These are phyloP conservation scores for Artomyces pyxidatus DNA, from an alignment of 768 basidiomycete genomes.

Conservation along the genomic window DNA sequence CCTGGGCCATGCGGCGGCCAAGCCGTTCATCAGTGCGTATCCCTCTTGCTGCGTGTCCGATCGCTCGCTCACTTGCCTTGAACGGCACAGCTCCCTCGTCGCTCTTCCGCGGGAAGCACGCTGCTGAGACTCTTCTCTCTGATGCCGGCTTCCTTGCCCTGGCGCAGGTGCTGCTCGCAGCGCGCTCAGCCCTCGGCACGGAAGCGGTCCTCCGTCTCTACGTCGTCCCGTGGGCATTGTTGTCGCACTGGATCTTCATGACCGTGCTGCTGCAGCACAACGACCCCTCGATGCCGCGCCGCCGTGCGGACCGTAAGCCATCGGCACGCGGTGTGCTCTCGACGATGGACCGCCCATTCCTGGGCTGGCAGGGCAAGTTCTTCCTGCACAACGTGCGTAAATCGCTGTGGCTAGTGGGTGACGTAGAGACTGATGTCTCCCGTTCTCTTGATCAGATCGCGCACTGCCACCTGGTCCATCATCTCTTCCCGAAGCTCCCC, in stretches of 20 bases:
- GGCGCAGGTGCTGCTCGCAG: neutral
- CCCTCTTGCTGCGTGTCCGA: neutral
- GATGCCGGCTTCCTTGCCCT: neutral
- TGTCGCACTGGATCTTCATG: slow-evolving; percentile 5
- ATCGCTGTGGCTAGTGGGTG: neutral
- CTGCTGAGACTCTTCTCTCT: neutral
- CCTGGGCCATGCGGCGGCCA: neutral
- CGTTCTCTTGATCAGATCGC: slow-evolving; percentile 6
- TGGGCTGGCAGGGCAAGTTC: slow-evolving; percentile 22
- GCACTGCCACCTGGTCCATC: slow-evolving; percentile 22
- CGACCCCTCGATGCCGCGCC: slow-evolving; percentile 2
- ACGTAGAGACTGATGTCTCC: neutral
- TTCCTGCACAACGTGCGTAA: slow-evolving; percentile 18
- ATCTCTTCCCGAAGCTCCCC: slow-evolving; percentile 19
- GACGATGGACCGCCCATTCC: slow-evolving; percentile 19
- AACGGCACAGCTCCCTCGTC: neutral
- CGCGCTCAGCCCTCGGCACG: neutral
- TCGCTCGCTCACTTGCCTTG: neutral
- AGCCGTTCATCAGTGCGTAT: neutral
- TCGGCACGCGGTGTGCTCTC: too few relatives aligned
- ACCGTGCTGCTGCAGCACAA: neutral
- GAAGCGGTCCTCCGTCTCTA: neutral
- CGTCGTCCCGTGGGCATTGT: neutral
- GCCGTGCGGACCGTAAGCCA: neutral
- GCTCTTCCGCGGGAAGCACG: neutral